phyloP scores from a whole-genome alignment of 2,329 filamentous ascomycete species.

The Colletotrichum phormii region DNA sequence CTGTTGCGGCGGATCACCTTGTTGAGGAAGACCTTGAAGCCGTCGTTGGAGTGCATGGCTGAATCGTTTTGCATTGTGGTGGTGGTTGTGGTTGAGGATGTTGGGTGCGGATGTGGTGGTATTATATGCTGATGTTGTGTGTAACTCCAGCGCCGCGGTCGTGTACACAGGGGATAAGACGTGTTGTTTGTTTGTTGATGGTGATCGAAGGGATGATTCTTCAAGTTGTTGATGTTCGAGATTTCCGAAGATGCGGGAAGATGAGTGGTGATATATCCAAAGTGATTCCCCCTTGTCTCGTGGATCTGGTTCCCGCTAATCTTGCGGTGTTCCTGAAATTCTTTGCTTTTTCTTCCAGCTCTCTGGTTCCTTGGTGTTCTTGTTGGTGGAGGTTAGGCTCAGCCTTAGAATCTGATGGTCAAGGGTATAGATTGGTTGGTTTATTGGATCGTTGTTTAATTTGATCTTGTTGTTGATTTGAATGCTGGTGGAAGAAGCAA shows the following conservation, averaged over 20 bases:
- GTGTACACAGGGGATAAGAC: constrained; percentile 3
- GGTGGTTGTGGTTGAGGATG: not conserved
- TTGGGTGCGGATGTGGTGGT: not conserved
- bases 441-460: not conserved
- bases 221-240: not conserved
- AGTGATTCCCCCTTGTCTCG: constrained; percentile 20
- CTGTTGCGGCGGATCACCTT: constrained; percentile 57
- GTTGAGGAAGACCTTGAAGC: constrained; percentile 57
- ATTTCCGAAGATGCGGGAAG: not conserved
- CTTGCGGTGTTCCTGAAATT: not conserved
- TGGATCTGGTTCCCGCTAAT: not conserved
- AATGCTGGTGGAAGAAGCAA: constrained; percentile 9
- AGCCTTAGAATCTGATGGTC: not conserved
- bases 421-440: not conserved
- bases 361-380: constrained; percentile 17
- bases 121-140: constrained; percentile 2
- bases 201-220: not conserved
- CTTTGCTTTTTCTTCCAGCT: constrained; percentile 31
- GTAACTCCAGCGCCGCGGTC: not conserved
- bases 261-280: constrained; percentile 9
- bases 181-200: not conserved
- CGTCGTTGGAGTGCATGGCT: constrained; percentile 49
- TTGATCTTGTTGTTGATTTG: constrained; percentile 1
- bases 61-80: constrained; percentile 28
- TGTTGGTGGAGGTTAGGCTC: not conserved